Conservation (phyloP, 208 protist species). For the Phytomonas francai region DNA sequence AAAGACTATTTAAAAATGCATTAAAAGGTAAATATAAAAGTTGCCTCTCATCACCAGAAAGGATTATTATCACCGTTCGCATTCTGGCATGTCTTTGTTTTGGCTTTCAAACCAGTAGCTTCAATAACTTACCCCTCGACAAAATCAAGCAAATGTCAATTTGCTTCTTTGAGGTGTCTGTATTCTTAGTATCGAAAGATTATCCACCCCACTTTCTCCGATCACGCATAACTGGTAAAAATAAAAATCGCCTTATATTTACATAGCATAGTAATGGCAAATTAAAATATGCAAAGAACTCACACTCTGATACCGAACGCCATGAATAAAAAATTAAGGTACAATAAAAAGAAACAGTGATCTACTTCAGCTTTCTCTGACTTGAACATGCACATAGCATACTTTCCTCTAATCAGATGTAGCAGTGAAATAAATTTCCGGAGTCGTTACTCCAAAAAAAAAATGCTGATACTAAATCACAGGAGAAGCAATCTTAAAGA, state of each 20-base stretch:
- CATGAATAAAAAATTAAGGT: not conserved
- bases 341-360: not conserved
- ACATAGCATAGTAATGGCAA: not conserved
- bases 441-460: not conserved
- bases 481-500: not conserved
- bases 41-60: no score
- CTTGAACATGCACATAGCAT: not conserved
- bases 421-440: not conserved
- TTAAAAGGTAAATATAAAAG: no score
- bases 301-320: not conserved
- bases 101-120: not conserved
- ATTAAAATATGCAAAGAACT: not conserved
- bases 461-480: not conserved
- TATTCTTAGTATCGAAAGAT: not conserved
- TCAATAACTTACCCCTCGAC: not conserved
- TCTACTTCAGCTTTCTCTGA: not conserved
- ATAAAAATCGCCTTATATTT: not conserved
- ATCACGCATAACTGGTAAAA: not conserved
- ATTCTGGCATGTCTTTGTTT: no score
- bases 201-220: not conserved
- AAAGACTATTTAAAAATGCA: no score
- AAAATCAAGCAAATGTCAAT: not conserved
- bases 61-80: no score
- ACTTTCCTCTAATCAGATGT: not conserved
- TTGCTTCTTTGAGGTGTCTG: not conserved